Evolutionary conservation across 169 alveolate species (phyloP).

Genomic region (Miamiensis avidus): DNA sequence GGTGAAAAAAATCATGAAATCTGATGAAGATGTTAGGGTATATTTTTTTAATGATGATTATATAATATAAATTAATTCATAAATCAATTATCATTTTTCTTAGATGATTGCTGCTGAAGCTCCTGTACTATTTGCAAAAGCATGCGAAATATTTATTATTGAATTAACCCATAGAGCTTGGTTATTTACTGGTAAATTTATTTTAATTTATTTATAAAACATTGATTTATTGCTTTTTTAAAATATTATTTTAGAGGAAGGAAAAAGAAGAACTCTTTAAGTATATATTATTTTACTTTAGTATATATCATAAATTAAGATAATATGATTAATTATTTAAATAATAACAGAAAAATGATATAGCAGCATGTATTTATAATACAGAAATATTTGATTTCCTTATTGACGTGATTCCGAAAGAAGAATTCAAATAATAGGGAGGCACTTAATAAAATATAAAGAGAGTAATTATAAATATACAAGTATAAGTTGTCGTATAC

Average conservation of each 20-base stretch:
- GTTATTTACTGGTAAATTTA: conserved; percentile 90
- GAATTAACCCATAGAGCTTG: conserved; percentile 94
- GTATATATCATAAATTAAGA: too few species aligned
- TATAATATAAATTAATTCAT: neutral
- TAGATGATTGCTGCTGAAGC: conserved; percentile 96
- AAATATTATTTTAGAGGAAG: neutral
- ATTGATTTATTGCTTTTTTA: neutral
- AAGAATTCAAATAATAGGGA: conserved; percentile 36
- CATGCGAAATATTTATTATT: conserved; percentile 95
- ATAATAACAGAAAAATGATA: conserved; percentile 66
- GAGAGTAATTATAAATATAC: conserved; percentile 12
- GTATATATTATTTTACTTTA: neutral
- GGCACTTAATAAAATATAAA: neutral
- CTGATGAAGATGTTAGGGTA: conserved; percentile 94
- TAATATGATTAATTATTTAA: neutral
- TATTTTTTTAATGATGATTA: neutral
- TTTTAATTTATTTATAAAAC: conserved; percentile 57
- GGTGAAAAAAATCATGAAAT: conserved; percentile 95
- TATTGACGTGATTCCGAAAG: conserved; percentile 86
- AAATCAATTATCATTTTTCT: neutral
- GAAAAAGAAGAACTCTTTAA: neutral
- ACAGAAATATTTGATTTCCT: conserved; percentile 92
- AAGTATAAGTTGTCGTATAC: too few species aligned
- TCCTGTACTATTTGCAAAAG: conserved; percentile 95
- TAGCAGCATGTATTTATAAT: conserved; percentile 89